phyloP scores from a whole-genome alignment of 2,329 filamentous ascomycete species.

The Clarireedia paspali region DNA sequence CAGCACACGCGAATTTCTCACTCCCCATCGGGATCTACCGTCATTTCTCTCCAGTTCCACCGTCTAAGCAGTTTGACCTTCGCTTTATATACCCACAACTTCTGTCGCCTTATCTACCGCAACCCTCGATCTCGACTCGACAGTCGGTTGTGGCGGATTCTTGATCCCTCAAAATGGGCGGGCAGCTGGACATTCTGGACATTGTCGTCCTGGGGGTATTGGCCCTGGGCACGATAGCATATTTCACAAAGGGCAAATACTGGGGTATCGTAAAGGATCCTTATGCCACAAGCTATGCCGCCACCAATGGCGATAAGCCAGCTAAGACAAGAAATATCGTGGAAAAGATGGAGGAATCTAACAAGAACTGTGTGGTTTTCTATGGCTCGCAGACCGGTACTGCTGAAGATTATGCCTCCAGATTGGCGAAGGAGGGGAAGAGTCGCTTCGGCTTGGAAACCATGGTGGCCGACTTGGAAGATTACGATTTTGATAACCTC shows the following conservation, averaged over 20 bases:
- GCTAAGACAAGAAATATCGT: conserved; percentile 87
- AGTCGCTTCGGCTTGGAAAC: conserved; percentile 94
- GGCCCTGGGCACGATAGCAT: conserved; percentile 80
- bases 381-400: conserved; percentile 98
- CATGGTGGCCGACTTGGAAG: conserved; percentile 96
- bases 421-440: conserved; percentile 93
- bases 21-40: background rate
- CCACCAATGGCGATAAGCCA: conserved; percentile 62
- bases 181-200: conserved; percentile 94
- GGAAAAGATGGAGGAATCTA: conserved; percentile 90
- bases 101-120: background rate
- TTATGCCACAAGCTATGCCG: conserved; percentile 68
- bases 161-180: conserved; percentile 45
- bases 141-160: background rate
- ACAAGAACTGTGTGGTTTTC: conserved; percentile 97
- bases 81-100: background rate
- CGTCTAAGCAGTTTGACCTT: background rate
- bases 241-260: conserved; percentile 95
- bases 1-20: background rate
- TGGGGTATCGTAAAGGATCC: conserved; percentile 88
- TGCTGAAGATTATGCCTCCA: conserved; percentile 94
- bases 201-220: conserved; percentile 82
- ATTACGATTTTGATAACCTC: conserved; percentile 94
- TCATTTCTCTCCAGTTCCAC: conserved; percentile 18
- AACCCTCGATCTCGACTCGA: background rate